These are phyloP conservation scores for Pythium grandisporangium DNA, from an alignment of 352 stramenopile species.

Conservation along the genomic window DNA sequence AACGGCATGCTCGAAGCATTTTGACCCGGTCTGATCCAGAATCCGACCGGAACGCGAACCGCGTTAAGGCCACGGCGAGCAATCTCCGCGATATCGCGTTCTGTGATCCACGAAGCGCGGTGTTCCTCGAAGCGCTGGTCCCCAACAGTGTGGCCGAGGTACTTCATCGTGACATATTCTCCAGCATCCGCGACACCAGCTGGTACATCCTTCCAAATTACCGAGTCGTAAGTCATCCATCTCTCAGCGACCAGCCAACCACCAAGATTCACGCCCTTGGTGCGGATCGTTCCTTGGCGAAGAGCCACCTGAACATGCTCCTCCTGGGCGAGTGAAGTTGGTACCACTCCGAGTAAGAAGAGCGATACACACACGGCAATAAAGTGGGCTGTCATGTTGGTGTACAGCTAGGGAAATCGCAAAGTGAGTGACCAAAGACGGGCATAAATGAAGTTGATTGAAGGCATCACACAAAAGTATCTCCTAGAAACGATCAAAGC, in stretches of 20 bases:
- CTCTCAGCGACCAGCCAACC: conserved; percentile 25
- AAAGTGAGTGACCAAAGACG: too few relatives aligned
- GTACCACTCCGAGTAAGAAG: too few relatives aligned
- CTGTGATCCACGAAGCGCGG: conserved; percentile 17
- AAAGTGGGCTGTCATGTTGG: too few relatives aligned
- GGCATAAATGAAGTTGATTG: too few relatives aligned
- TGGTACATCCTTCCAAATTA: conserved; percentile 16
- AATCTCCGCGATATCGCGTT: conserved; percentile 17
- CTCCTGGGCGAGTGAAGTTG: too few relatives aligned
- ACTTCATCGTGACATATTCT: conserved; percentile 18
- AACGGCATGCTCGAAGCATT: too few relatives aligned
- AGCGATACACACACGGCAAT: too few relatives aligned
- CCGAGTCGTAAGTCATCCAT: conserved; percentile 22
- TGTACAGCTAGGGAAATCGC: too few relatives aligned
- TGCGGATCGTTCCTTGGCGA: conserved; percentile 4
- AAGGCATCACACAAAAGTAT: background rate
- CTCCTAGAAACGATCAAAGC: background rate
- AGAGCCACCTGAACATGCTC: conserved; percentile 12
- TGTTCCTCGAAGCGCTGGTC: conserved; percentile 17
- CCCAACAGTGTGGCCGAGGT: conserved; percentile 12
- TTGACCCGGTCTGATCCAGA: too few relatives aligned
- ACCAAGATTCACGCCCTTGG: conserved; percentile 21
- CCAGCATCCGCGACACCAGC: conserved; percentile 5
- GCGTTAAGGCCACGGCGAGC: conserved; percentile 12
- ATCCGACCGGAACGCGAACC: conserved; percentile 23